phyloP scores from a whole-genome alignment of 805 yeast genomes.

The Metschnikowia aberdeeniae region DNA sequence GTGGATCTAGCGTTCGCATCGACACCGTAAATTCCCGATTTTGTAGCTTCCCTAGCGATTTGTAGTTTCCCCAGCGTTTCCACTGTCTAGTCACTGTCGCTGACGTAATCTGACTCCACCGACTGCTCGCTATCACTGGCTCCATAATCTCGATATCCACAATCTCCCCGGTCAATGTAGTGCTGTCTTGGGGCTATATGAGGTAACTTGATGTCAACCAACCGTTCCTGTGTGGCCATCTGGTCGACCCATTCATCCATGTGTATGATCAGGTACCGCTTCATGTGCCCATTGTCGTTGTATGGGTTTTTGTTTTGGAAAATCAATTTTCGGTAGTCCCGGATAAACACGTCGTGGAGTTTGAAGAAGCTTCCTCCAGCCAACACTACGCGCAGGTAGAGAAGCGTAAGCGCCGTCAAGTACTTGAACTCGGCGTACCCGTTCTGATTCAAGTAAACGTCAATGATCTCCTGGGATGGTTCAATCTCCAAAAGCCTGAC shows the following conservation, averaged over 20 bases:
- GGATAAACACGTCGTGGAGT: conserved; percentile 50
- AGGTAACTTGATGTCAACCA: conserved; percentile 74
- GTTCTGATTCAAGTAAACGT: conserved; percentile 52
- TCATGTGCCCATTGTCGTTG: conserved; percentile 22
- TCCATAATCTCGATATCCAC: conserved; percentile 38
- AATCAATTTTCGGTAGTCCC: conserved; percentile 70
- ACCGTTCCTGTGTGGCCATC: conserved; percentile 52
- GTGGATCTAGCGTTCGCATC: no score
- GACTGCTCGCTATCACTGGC: conserved; percentile 29
- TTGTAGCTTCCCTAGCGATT: no score
- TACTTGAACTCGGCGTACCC: conserved; percentile 63
- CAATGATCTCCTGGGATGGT: conserved; percentile 57
- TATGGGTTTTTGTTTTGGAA: conserved; percentile 27
- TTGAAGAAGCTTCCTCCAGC: conserved; percentile 25
- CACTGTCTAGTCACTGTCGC: conserved; percentile 39
- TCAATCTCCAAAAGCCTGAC: conserved; percentile 73
- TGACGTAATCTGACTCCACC: conserved; percentile 23
- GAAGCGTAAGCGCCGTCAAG: conserved; percentile 60
- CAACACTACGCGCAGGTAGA: conserved; percentile 58
- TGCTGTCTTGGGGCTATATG: conserved; percentile 42
- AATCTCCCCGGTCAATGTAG: conserved; percentile 40
- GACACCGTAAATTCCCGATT: no score
- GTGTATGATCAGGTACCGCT: conserved; percentile 37
- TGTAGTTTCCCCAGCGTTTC: no score
- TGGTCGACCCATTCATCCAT: conserved; percentile 76